Evolutionary conservation across 1,139 yeast species (phyloP).

Genomic region (Entelexis sorbosivorans): DNA sequence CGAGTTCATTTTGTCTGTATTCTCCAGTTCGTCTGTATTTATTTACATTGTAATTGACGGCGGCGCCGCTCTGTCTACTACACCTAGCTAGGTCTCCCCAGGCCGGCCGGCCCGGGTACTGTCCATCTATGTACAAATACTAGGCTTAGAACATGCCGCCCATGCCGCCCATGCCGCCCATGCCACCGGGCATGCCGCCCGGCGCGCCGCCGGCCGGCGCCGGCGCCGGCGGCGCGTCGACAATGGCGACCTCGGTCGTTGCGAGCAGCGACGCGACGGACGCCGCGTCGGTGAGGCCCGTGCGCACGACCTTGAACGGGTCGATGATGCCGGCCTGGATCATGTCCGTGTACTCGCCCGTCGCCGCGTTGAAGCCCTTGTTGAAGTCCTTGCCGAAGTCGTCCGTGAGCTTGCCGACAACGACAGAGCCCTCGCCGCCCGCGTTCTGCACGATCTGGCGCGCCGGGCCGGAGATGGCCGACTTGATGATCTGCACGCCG

Average conservation of each 20-base stretch:
- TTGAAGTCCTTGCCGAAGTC: conserved; percentile 80
- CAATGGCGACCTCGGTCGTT: conserved; percentile 97
- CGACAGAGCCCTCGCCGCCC: conserved; percentile 96
- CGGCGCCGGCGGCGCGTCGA: conserved; percentile 90
- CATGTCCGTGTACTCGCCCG: conserved; percentile 93
- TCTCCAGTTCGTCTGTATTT: background rate
- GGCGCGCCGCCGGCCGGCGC: conserved; percentile 58
- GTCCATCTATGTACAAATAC: conserved; percentile 9
- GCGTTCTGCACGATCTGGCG: conserved; percentile 95
- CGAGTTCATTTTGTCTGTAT: no score
- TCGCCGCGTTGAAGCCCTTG: conserved; percentile 87
- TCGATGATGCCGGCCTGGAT: conserved; percentile 95
- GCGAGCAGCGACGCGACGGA: conserved; percentile 98
- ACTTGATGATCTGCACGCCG: conserved; percentile 90
- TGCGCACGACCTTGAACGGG: conserved; percentile 97
- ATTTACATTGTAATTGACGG: background rate
- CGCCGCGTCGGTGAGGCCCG: conserved; percentile 92
- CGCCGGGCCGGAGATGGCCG: conserved; percentile 96
- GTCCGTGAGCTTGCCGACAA: conserved; percentile 82
- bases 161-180: conserved; percentile 33
- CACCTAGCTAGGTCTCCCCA: background rate
- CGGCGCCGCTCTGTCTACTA: background rate
- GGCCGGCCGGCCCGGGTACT: background rate
- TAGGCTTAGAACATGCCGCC: conserved; percentile 18
- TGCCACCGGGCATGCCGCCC: conserved; percentile 49